phyloP scores from a whole-genome alignment of 208 protist species.

The Endotrypanum monterogeii region DNA sequence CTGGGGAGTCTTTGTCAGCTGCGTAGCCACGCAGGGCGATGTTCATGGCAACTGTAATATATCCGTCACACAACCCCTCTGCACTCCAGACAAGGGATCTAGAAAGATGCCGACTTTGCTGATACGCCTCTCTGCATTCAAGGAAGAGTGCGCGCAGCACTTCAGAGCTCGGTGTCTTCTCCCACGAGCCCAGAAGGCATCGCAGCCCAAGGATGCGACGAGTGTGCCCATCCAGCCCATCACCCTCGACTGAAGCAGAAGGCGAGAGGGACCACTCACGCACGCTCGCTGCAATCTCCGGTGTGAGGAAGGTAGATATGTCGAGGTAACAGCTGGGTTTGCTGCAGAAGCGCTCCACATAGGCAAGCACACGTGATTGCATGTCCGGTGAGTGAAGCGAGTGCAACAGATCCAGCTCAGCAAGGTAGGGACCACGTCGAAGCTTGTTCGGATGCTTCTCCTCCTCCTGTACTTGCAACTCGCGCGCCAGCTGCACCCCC shows the following conservation, averaged over 20 bases:
- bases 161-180: slow-evolving; percentile 27
- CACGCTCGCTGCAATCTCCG: slow-evolving; percentile 43
- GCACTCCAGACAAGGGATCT: slow-evolving; percentile 74
- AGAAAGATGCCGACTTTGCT: slow-evolving; percentile 53
- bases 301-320: slow-evolving; percentile 78
- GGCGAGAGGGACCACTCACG: slow-evolving; percentile 55
- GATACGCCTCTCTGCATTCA: slow-evolving; percentile 48
- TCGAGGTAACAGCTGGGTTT: slow-evolving; percentile 85
- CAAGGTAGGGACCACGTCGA: slow-evolving; percentile 78
- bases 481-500: slow-evolving; percentile 51
- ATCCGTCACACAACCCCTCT: slow-evolving; percentile 83
- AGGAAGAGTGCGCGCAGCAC: slow-evolving; percentile 49
- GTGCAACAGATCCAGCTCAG: slow-evolving; percentile 68
- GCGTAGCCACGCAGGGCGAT: slow-evolving; percentile 65
- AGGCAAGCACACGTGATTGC: slow-evolving; percentile 47
- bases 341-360: slow-evolving; percentile 74
- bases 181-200: slow-evolving; percentile 73
- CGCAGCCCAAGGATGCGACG: slow-evolving; percentile 72
- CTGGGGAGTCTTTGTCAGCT: slow-evolving; percentile 17
- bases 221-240: slow-evolving; percentile 44
- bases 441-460: slow-evolving; percentile 35
- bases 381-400: slow-evolving; percentile 32
- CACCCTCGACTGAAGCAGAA: not conserved
- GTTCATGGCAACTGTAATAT: slow-evolving; percentile 77
- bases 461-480: slow-evolving; percentile 36